Base-by-base conservation (phyloP, 495 filamentous ascomycete genomes). In the Pseudevernia furfuracea region DNA sequence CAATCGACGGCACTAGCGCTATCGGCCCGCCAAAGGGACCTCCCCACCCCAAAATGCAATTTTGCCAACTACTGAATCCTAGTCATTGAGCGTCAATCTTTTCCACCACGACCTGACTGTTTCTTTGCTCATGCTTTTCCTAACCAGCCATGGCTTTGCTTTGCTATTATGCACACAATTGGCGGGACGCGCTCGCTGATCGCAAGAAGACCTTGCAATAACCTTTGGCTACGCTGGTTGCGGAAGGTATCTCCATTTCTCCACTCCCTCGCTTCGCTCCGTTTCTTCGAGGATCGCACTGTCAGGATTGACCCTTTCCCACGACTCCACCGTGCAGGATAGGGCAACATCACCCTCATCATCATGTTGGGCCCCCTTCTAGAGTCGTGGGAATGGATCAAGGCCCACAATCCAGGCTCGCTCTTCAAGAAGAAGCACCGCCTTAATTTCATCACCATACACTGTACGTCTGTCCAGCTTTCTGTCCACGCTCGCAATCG, bases 401-500 rank as follows among this genome's bases (percentile, higher is more conserved):
- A 76, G 72, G 67, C 74, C 36, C 68, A 80, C 58, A 76, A 80
- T 58, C 83, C 84, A 12, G 72, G 74, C 38, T 80, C 82, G 62
- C 67, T 81, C 15, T 77, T 80, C 15, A 77, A 75, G 68, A 78
- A 83, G 60, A 78, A 84, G 60, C 79, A 86, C 12, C 84, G 84
- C 62, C 83, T 95, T 71, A 93, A 90, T 72, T 97, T 96, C 71
- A 92, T 96, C 49, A 84, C 89, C 8, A 76, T 87, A 15, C 92
- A 97, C 71, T 96, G 87, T 88, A 73, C 69, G 85, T 23, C 37
- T 23, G 58, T 60, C 63, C 49, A 37, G 66, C 55, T 39, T 25
- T 58, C 34, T 7, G 12, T 36, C 28, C 14, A 32, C 30, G 17
- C 25, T 39, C 37, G 52, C 43, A 30, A 34, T 28, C 19, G 48